These are phyloP conservation scores for Myriosclerotinia curreyana DNA, from an alignment of 2,329 filamentous ascomycete species.

Conservation along the genomic window DNA sequence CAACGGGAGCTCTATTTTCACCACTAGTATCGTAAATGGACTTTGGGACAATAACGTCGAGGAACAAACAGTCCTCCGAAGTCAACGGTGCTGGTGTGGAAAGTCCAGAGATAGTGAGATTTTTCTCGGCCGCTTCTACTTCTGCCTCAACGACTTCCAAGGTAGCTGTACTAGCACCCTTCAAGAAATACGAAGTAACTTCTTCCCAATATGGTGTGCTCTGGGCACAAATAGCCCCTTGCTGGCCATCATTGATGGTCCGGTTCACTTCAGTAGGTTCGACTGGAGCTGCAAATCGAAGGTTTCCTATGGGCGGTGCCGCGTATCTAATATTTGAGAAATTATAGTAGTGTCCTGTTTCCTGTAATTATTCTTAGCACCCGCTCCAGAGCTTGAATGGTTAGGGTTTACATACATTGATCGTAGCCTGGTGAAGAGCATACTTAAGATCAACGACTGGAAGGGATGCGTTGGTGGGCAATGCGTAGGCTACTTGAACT, in stretches of 20 bases:
- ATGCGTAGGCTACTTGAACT: slow-evolving; percentile 6
- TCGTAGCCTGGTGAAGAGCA: slow-evolving; percentile 35
- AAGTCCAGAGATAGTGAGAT: slow-evolving; percentile 20
- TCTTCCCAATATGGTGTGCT: slow-evolving; percentile 26
- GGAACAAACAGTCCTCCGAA: slow-evolving; percentile 48
- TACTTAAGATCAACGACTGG: slow-evolving; percentile 39
- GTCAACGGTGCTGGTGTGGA: slow-evolving; percentile 7
- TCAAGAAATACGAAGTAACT: slow-evolving; percentile 6
- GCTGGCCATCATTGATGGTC: slow-evolving; percentile 36
- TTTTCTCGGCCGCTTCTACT: slow-evolving; percentile 8
- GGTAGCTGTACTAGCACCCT: slow-evolving; percentile 10
- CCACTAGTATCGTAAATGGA: slow-evolving; percentile 35
- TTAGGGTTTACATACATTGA: slow-evolving; percentile 33
- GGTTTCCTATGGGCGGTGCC: slow-evolving; percentile 43
- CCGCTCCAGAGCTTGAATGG: not conserved
- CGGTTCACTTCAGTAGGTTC: slow-evolving; percentile 37
- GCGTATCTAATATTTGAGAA: slow-evolving; percentile 48
- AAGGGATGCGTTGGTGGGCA: slow-evolving; percentile 18
- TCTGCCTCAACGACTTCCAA: slow-evolving; percentile 11
- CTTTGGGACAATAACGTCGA: slow-evolving; percentile 48
- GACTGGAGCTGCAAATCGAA: slow-evolving; percentile 46
- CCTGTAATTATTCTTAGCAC: slow-evolving; percentile 25
- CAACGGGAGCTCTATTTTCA: slow-evolving; percentile 21
- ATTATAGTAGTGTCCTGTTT: slow-evolving; percentile 40
- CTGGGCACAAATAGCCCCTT: slow-evolving; percentile 29